Evolutionary conservation across 164 flowering plant species (phyloP), one percentile per base, ranked within the genome.

Genomic region (Umbilicus rupestris): DNA sequence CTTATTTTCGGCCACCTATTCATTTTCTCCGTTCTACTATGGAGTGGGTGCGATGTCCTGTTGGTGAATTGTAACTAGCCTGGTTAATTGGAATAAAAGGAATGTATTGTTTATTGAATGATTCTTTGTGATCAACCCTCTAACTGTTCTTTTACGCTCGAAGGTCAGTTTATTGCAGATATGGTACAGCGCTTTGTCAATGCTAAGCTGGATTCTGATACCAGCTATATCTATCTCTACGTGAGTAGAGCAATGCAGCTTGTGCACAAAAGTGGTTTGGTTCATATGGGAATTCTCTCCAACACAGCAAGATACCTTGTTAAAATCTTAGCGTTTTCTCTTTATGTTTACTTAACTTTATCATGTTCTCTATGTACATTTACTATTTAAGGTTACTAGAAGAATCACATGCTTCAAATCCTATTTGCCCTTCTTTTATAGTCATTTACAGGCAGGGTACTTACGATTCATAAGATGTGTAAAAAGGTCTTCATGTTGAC

Each of bases 141-240:
- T 35, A 46, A 42, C 63, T 19, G 33, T 19, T 39, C 70, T 62
- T 62, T 35, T 0, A 74, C 63, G 7, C 63, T 39, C 77, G 71
- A 67, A 89, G 95, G 87, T 92, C 60, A 89, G 78, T 88, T 93
- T 66, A 79, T 93, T 79, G 98, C 94, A 24, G 96, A 90, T 77
- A 77, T 93, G 62, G 91, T 93, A 67, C 97, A 93, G 69, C 84
- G 86, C 69, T 89, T 87, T 81, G 88, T 93, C 55, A 90, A 90
- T 82, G 98, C 94, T 22, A 85, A 90, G 77, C 78, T 88, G 79
- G 94, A 93, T 50, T 90, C 89, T 81, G 96, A 89, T 82, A 76
- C 96, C 69, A 73, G 76, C 69, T 88, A 93, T 72, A 79, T 93
- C 45, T 93, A 93, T 74, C 78, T 88, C 77, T 96, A 88, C 78